Conservation (phyloP, 129 eudicot genomes). For the Artemisia tridentata region DNA sequence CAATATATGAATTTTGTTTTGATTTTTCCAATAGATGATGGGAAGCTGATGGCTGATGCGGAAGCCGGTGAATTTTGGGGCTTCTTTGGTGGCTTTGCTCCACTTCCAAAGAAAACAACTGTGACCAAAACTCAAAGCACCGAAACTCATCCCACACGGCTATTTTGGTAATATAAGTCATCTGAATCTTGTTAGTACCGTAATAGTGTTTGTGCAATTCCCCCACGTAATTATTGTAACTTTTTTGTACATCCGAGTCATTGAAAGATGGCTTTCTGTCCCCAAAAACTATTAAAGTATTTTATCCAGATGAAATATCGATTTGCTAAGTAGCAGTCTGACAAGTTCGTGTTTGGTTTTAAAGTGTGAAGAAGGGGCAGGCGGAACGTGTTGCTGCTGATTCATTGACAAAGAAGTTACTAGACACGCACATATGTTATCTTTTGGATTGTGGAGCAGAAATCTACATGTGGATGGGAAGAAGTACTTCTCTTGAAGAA, state of each 20-base stretch:
- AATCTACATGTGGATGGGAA: slow-evolving; percentile 83
- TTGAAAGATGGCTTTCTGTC: neutral
- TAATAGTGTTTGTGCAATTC: too few species aligned
- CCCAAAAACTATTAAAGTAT: neutral
- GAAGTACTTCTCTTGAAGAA: slow-evolving; percentile 65
- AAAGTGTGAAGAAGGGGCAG: slow-evolving; percentile 68
- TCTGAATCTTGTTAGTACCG: too few species aligned
- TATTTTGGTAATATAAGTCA: slow-evolving; percentile 49
- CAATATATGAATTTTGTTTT: neutral
- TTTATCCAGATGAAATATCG: too few species aligned
- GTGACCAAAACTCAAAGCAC: slow-evolving; percentile 38
- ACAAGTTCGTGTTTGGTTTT: slow-evolving; percentile 30
- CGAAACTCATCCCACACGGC: slow-evolving; percentile 41
- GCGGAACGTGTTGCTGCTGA: slow-evolving; percentile 53
- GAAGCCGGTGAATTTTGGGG: slow-evolving; percentile 96
- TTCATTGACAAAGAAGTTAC: slow-evolving; percentile 66
- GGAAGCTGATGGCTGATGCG: slow-evolving; percentile 91
- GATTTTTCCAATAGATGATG: slow-evolving; percentile 59
- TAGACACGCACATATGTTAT: slow-evolving; percentile 65
- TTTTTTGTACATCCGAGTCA: too few species aligned
- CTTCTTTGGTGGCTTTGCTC: slow-evolving; percentile 95
- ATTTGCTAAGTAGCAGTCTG: neutral
- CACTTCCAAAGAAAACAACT: slow-evolving; percentile 74
- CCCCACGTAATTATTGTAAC: too few species aligned
- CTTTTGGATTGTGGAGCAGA: slow-evolving; percentile 76